Conservation (phyloP, 208 protist species). For the Angomonas desouzai region DNA sequence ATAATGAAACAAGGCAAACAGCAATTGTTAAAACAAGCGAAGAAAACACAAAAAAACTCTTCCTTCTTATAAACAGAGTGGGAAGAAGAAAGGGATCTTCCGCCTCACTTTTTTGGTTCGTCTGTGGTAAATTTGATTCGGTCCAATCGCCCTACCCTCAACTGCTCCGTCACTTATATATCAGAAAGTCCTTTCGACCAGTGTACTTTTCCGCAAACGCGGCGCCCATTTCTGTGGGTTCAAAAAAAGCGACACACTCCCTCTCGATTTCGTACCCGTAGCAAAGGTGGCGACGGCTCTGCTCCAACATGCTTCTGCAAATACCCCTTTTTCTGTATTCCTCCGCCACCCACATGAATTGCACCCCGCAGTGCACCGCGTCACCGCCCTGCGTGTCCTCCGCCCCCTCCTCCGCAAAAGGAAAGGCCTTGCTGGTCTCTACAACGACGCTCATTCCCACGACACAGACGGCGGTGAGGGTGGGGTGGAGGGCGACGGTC, state of each 20-base stretch:
- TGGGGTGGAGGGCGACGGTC: background rate
- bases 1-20: too few relatives aligned
- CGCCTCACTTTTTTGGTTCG: too few relatives aligned
- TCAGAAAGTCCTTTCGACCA: conserved; percentile 31
- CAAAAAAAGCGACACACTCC: conserved; percentile 54
- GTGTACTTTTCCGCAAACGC: conserved; percentile 46
- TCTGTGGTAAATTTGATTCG: too few relatives aligned
- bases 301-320: conserved; percentile 32
- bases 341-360: conserved; percentile 53
- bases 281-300: conserved; percentile 28
- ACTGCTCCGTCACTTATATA: too few relatives aligned
- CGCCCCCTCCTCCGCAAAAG: background rate
- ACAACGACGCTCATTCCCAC: conserved; percentile 15
- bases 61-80: too few relatives aligned
- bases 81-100: too few relatives aligned
- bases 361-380: conserved; percentile 46
- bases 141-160: too few relatives aligned
- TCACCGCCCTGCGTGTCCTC: conserved; percentile 34
- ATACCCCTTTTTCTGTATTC: conserved; percentile 24
- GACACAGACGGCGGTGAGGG: background rate
- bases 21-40: too few relatives aligned
- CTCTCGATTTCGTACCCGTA: conserved; percentile 45
- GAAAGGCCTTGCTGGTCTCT: conserved; percentile 7
- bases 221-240: conserved; percentile 45
- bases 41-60: too few relatives aligned